Percentiles rank a stretch among this genome's conserved stretches.
These are phyloP conservation scores for Alternaria longipes DNA, from an alignment of 2,329 filamentous ascomycete species.

Conservation along the genomic window DNA sequence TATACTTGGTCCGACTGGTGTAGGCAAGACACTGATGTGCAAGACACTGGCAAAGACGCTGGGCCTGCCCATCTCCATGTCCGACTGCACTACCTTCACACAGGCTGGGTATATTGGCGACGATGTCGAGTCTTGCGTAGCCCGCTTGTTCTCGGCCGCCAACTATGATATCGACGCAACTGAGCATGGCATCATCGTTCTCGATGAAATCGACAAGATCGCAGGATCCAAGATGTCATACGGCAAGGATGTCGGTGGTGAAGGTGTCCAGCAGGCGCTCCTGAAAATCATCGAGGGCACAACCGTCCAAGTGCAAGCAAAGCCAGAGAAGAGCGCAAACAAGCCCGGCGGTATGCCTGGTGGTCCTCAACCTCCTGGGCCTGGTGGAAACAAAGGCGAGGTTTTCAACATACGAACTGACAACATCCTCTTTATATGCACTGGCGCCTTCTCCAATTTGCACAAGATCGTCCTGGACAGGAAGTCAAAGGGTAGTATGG, in stretches of 20 bases:
- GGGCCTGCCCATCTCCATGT: conserved; percentile 95
- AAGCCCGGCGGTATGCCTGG: conserved; percentile 37
- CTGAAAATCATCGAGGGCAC: conserved; percentile 97
- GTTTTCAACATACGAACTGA: conserved; percentile 84
- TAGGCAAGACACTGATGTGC: conserved; percentile 95
- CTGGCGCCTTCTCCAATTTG: conserved; percentile 91
- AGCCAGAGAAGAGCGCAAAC: conserved; percentile 69
- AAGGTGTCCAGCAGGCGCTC: conserved; percentile 95
- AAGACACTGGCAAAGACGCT: conserved; percentile 91
- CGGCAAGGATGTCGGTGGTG: conserved; percentile 92
- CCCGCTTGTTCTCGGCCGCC: conserved; percentile 86
- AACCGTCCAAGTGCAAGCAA: conserved; percentile 89
- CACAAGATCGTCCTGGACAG: conserved; percentile 87
- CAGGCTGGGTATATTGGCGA: conserved; percentile 98
- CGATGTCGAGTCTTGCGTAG: conserved; percentile 95
- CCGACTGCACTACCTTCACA: conserved; percentile 94
- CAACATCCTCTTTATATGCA: conserved; percentile 97
- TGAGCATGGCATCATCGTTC: conserved; percentile 91
- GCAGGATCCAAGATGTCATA: conserved; percentile 86
- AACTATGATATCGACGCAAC: conserved; percentile 87
- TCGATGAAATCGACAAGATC: conserved; percentile 98
- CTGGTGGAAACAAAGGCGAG: conserved; percentile 61
- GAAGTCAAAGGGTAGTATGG: conserved; percentile 86
- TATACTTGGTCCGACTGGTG: conserved; percentile 88
- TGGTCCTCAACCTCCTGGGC: conserved; percentile 26